Base-by-base conservation (phyloP, 2,329 filamentous ascomycete species). In the Tolypocladium cylindrosporum region DNA sequence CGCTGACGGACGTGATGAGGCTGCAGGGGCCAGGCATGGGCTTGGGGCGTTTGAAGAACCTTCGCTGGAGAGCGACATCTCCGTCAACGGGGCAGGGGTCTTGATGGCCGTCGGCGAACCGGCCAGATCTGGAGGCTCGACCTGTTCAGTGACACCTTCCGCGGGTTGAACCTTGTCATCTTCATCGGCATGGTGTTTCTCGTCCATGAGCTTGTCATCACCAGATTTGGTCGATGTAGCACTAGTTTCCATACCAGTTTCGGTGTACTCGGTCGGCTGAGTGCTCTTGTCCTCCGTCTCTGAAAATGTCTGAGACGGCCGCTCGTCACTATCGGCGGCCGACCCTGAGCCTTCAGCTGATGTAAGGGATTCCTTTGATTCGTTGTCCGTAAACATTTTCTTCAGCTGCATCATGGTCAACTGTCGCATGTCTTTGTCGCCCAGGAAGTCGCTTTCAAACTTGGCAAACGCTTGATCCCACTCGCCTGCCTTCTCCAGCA, bases 341-440 rank as follows among this genome's bases (percentile, higher is more conserved):
- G 87, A 85, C 9, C 77, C 75, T 2, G 79, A 77, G 48, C 89
- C 85, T 55, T 95, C 91, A 14, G 83, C 83, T 8, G 87, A 84
- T 6, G 80, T 79, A 19, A 92, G 75, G 1, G 89, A 89, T 59
- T 90, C 87, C 59, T 89, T 87, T 3, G 90, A 91, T 62, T 92
- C 90, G 65, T 91, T 88, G 69, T 97, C 92, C 9, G 93, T 84
- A 68, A 99, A 99, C 70, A 99, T 90, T 70, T 95, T 96, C 69
- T 90, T 93, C 58, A 99, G 78, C 69, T 99, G 95, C 61, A 97
- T 81, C 59, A 93, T 91, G 14, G 94, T 96, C 60, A 99, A 77
- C 66, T 94, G 86, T 61, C 91, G 84, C 67, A 99, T 96, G 74
- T 99, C 94, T 68, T 96, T 97, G 71, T 99, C 95, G 0, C 93